phyloP scores from a whole-genome alignment of 1,284 basidiomycete species.

The Anthracocystis panici-leucophaei region DNA sequence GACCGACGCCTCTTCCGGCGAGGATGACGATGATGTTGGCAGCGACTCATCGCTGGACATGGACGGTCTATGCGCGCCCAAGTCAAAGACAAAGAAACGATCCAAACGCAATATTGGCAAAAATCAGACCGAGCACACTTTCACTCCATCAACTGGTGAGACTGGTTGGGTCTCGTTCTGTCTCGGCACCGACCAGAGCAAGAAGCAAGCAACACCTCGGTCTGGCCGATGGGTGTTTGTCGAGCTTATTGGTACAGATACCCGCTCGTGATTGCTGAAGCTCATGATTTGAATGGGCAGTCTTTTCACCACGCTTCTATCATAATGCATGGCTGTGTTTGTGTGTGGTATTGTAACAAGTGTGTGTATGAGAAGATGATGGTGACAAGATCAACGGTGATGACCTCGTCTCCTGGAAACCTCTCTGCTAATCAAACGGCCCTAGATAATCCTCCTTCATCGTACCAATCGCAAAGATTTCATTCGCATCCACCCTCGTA shows the following conservation, averaged over 20 bases:
- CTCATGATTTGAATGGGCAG: background rate
- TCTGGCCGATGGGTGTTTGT: conserved; percentile 34
- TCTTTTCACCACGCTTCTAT: background rate
- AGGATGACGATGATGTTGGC: conserved; percentile 9
- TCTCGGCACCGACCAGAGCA: conserved; percentile 3
- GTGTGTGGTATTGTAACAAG: background rate
- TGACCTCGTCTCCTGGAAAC: background rate
- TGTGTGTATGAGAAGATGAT: background rate
- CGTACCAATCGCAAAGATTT: conserved; percentile 75
- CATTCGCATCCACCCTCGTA: conserved; percentile 94
- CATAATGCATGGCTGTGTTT: background rate
- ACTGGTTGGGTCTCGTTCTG: conserved; percentile 44
- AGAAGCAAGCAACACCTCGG: background rate
- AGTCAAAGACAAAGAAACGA: conserved; percentile 24
- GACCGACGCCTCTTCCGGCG: conserved; percentile 31
- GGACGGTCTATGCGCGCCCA: conserved; percentile 4
- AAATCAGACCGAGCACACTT: conserved; percentile 43
- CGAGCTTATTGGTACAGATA: conserved; percentile 45
- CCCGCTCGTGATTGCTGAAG: conserved; percentile 28
- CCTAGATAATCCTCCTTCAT: conserved; percentile 69
- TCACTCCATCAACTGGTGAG: conserved; percentile 36
- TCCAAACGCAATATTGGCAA: conserved; percentile 30
- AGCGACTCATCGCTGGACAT: conserved; percentile 42
- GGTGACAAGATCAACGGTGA: background rate
- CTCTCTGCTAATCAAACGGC: conserved; percentile 46